Evolutionary conservation across 2,329 filamentous ascomycete species (phyloP).

Genomic region (Chaetomiaceae sp.): DNA sequence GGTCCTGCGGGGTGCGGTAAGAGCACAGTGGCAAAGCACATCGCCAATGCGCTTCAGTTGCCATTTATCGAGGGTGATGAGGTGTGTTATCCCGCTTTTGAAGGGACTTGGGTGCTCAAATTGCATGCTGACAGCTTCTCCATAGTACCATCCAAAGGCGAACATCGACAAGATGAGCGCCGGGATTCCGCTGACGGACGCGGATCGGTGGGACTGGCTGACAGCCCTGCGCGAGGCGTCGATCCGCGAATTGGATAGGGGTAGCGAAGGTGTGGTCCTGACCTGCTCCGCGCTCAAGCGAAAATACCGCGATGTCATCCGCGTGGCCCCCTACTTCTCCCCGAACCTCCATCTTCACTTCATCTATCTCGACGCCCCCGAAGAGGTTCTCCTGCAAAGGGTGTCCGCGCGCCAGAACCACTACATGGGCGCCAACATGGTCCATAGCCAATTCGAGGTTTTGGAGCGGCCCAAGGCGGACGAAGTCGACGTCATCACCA

Average conservation of each 20-base stretch:
- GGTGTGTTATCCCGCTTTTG: constrained; percentile 47
- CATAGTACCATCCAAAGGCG: constrained; percentile 66
- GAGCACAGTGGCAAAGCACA: constrained; percentile 65
- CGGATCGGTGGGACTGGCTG: constrained; percentile 97
- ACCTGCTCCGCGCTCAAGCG: constrained; percentile 95
- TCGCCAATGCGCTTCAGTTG: constrained; percentile 58
- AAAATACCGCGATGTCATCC: constrained; percentile 92
- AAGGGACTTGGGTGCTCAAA: not conserved
- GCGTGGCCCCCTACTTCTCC: constrained; percentile 72
- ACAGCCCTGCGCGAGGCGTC: constrained; percentile 68
- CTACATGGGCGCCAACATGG: constrained; percentile 96
- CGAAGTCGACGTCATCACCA: constrained; percentile 66
- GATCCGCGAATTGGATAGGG: constrained; percentile 50
- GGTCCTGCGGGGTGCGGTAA: constrained; percentile 78
- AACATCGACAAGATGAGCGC: constrained; percentile 90
- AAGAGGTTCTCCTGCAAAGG: constrained; percentile 69
- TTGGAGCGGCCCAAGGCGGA: constrained; percentile 75
- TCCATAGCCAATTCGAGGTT: constrained; percentile 82
- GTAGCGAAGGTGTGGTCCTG: constrained; percentile 74
- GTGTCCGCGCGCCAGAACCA: constrained; percentile 74
- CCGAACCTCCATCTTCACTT: constrained; percentile 79
- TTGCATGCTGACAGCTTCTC: not conserved
- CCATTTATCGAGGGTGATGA: constrained; percentile 76
- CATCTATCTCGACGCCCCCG: constrained; percentile 78
- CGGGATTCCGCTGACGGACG: constrained; percentile 81